Base-by-base conservation (phyloP, 257 asterid genomes). In the Solanum piurae region DNA sequence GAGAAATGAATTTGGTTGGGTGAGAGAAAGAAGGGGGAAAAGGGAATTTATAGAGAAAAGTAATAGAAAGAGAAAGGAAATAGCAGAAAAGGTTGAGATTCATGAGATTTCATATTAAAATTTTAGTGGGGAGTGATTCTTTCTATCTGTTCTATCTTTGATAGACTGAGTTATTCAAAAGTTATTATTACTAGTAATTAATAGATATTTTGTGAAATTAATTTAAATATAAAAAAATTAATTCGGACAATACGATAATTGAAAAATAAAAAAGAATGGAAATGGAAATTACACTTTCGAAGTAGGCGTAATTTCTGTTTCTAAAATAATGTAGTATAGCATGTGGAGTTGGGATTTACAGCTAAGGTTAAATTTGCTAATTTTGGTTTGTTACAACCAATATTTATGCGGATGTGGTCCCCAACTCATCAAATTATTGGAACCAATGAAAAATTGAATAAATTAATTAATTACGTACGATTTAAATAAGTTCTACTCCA, bases 231-330 rank as follows among this genome's bases (percentile, higher is more conserved):
- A 20, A 1, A 8, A 58, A 58, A 8, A 20, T 0, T 60, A 0
- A 21, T 21, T 21, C 5, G 3, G 0, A 21, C 6, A 60, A 0
- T 21, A 60, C 27, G 6, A 8, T 58, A 8, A 58, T 60, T 60
- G 1, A 9, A 60, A n/a, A 62, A 62, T 2, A 18, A 74, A 10
- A 27, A 40, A 83, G 42, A 68, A 42, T 11, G 46, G 31, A 36
- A 16, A 38, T 36, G 62, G 20, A 86, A 21, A 64, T 89, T 83
- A 86, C 89, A 91, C 86, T 91, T 75, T 13, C 37, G n/a, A 21
- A 44, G 44, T 89, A 89, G 90, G 83, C 86, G 89, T 27, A 11
- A 25, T 40, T 13, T 76, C 9, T 36, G 20, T 37, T 74, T 74
- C 31, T 34, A 66, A 66, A 66, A 29, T 27, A 68, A 68, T 12